Evolutionary conservation across 176 grass and related monocot genomes (phyloP).

Genomic region (Coix lacrymajobi): DNA sequence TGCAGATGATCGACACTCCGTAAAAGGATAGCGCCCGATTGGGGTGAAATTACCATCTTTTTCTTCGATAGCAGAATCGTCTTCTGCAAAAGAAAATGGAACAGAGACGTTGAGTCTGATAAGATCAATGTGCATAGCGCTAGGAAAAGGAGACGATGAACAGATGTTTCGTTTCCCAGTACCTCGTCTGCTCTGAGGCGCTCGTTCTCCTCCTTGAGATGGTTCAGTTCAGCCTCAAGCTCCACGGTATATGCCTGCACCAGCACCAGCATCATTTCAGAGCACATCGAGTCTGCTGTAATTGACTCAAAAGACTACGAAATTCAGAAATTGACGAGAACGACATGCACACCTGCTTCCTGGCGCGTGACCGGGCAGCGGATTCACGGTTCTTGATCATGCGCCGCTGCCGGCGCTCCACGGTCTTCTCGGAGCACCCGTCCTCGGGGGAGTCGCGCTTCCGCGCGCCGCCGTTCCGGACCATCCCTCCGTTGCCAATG

Average conservation of each 20-base stretch:
- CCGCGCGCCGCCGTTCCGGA: constrained; percentile 20
- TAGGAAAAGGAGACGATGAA: background rate
- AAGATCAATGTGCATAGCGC: background rate
- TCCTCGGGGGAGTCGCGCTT: constrained; percentile 33
- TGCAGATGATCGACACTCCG: background rate
- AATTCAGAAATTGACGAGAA: background rate
- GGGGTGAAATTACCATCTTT: constrained; percentile 47
- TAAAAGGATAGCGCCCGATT: background rate
- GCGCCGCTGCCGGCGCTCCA: constrained; percentile 76
- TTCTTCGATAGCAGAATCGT: constrained; percentile 41
- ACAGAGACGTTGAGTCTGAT: background rate
- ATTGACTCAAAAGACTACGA: background rate
- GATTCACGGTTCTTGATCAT: constrained; percentile 99
- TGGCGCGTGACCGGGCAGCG: constrained; percentile 72
- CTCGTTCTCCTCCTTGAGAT: constrained; percentile 82
- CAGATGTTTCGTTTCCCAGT: background rate
- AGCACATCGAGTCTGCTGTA: background rate
- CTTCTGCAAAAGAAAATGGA: constrained; percentile 38
- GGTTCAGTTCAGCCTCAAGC: constrained; percentile 82
- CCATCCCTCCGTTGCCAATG: constrained; percentile 17
- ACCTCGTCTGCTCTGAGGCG: constrained; percentile 75
- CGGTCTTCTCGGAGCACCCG: constrained; percentile 46
- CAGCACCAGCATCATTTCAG: background rate
- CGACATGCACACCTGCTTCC: constrained; percentile 58
- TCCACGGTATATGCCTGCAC: constrained; percentile 84